Base-by-base conservation (phyloP, 257 asterid genomes). In the Solanum piurae region DNA sequence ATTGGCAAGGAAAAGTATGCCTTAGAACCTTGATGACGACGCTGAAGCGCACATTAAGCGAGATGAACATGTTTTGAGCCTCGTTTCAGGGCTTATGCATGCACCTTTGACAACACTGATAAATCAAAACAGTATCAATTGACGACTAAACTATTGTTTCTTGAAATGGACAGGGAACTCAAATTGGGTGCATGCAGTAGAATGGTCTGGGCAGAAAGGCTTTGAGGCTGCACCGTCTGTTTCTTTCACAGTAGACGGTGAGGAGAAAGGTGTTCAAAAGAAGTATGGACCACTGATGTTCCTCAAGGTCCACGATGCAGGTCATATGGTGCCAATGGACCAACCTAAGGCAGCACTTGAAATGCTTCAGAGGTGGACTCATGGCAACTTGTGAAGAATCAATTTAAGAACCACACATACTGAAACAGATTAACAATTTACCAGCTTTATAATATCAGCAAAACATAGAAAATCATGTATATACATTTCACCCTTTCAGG, bases 241-340 rank as follows among this genome's bases (percentile, higher is more conserved):
- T 23, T 87, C 93, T 64, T 96, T 95, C 86, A 89, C 38, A 5
- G 96, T 93, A 12, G 95, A 91, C 36, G 92, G 92, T 3, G 85
- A 20, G 84, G 89, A 86, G 77, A 94, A 93, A 0, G 98, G 98
- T 13, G 20, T 73, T 62, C 90, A 46, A 87, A 95, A 92, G 89
- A 90, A 90, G 83, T 58, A 89, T 44, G 98, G 98, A 64, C 91
- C 92, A 34, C 91, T 95, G 34, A 93, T 91, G 25, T 96, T 96
- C 92, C 89, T 96, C 23, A 93, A 90, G 89, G 98, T 96, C 44
- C 83, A 89, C 34, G 88, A 93, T 88, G 95, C 98, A 3, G 98
- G 98, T 20, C 98, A 94, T 64, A 11, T 92, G 94, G 96, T 95
- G 87, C 98, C 98, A 2, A 95, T 95, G 98, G 98, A 96, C 89